A percentile compares a stretch with the other conserved stretches of the same genome.
phyloP scores from a whole-genome alignment of 768 basidiomycete genomes.

The Xerocomus brunneocitrinus region DNA sequence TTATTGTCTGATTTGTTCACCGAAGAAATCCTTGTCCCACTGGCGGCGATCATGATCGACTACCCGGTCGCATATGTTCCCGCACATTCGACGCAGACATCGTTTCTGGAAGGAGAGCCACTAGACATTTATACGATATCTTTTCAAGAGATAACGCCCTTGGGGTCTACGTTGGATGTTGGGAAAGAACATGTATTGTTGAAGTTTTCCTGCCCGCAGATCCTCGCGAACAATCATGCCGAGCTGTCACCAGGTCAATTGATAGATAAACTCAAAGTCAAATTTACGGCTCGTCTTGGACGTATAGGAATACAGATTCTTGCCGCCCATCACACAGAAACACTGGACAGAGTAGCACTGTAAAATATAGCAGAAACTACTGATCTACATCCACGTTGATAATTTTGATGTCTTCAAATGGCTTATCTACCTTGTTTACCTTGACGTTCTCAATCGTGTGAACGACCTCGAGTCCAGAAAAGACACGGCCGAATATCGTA shows the following conservation, averaged over 20 bases:
- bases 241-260: slow-evolving; percentile 24
- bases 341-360: slow-evolving; percentile 45
- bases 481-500: slow-evolving; percentile 88
- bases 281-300: slow-evolving; percentile 34
- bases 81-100: slow-evolving; percentile 30
- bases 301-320: slow-evolving; percentile 15
- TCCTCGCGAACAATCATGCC: slow-evolving; percentile 8
- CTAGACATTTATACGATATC: slow-evolving; percentile 48
- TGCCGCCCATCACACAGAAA: slow-evolving; percentile 34
- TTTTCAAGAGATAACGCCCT: slow-evolving; percentile 2
- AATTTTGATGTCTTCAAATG: slow-evolving; percentile 92
- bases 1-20: slow-evolving; percentile 28
- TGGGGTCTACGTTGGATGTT: background rate
- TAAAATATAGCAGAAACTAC: slow-evolving; percentile 24
- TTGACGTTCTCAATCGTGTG: slow-evolving; percentile 91
- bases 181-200: slow-evolving; percentile 36
- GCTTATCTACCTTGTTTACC: slow-evolving; percentile 79
- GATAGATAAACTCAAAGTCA: slow-evolving; percentile 27
- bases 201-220: slow-evolving; percentile 55
- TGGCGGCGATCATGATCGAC: slow-evolving; percentile 57
- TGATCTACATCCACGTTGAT: slow-evolving; percentile 73
- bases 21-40: slow-evolving; percentile 37
- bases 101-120: slow-evolving; percentile 42
- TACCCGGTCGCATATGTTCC: slow-evolving; percentile 59
- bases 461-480: slow-evolving; percentile 84